Percentiles rank a stretch among this genome's conserved stretches.
phyloP scores from a whole-genome alignment of 108 stramenopile species.

The Nitzschia sp. region DNA sequence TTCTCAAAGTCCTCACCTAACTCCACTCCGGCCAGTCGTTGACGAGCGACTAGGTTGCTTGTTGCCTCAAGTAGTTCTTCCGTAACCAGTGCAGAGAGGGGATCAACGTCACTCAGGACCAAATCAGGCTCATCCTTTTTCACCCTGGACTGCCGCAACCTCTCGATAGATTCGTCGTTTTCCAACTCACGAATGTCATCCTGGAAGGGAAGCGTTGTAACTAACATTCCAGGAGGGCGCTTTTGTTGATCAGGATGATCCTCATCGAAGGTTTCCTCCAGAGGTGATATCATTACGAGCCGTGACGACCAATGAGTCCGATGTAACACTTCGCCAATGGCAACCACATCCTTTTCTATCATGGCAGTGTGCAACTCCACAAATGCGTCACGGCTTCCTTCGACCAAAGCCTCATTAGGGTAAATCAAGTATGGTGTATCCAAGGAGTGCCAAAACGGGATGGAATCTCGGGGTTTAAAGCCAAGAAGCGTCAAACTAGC shows the following conservation, averaged over 20 bases:
- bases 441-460: slow-evolving; percentile 34
- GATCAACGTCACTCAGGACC: neutral
- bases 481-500: slow-evolving; percentile 54
- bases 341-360: slow-evolving; percentile 67
- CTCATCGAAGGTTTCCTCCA: slow-evolving; percentile 40
- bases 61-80: slow-evolving; percentile 55
- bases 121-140: slow-evolving; percentile 2
- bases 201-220: slow-evolving; percentile 60
- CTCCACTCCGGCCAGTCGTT: slow-evolving; percentile 22
- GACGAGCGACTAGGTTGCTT: slow-evolving; percentile 48
- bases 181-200: slow-evolving; percentile 53
- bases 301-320: slow-evolving; percentile 44
- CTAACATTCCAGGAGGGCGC: slow-evolving; percentile 46
- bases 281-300: slow-evolving; percentile 65
- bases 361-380: slow-evolving; percentile 61
- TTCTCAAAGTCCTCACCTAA: slow-evolving; percentile 65
- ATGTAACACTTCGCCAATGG: slow-evolving; percentile 64
- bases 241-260: neutral
- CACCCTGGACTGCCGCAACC: slow-evolving; percentile 7
- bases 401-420: slow-evolving; percentile 48
- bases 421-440: slow-evolving; percentile 42
- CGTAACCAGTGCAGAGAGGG: slow-evolving; percentile 29
- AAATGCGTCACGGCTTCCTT: slow-evolving; percentile 59
- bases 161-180: slow-evolving; percentile 27
- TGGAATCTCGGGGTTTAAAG: slow-evolving; percentile 49